phyloP scores from a whole-genome alignment of 768 basidiomycete genomes.

The Leccinellum rugosiceps region DNA sequence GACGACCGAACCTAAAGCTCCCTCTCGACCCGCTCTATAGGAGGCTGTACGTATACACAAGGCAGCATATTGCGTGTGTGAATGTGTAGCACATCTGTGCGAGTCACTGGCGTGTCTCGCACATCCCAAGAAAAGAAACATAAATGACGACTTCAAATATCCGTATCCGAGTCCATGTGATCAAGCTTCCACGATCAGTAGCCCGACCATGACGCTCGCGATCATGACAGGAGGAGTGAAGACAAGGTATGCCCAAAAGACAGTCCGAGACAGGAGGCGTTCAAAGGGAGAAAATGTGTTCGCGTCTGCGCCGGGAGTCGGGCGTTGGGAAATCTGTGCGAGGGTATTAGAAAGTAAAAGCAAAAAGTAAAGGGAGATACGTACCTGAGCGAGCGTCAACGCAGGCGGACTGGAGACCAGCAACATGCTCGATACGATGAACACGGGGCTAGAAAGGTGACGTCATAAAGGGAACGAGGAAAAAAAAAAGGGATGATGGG shows the following conservation, averaged over 20 bases:
- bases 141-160: not conserved
- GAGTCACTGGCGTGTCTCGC: not conserved
- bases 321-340: slow-evolving; percentile 22
- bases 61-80: not conserved
- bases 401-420: slow-evolving; percentile 84
- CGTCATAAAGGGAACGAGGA: not conserved
- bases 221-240: slow-evolving; percentile 86
- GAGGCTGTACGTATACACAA: not conserved
- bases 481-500: slow-evolving; percentile 46
- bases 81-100: not conserved
- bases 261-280: slow-evolving; percentile 83
- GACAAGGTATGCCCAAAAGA: slow-evolving; percentile 90
- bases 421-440: slow-evolving; percentile 80
- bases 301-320: not conserved
- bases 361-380: not conserved
- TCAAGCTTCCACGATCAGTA: slow-evolving; percentile 52
- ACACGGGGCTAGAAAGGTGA: slow-evolving; percentile 55
- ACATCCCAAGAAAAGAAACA: not conserved
- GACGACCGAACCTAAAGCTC: not conserved
- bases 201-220: slow-evolving; percentile 68
- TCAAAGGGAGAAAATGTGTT: slow-evolving; percentile 53
- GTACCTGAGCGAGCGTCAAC: slow-evolving; percentile 58
- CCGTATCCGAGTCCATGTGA: not conserved
- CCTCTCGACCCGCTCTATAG: not conserved
- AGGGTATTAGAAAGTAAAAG: not conserved